Percentiles rank a stretch among this genome's conserved stretches.
Conservation (phyloP, 169 alveolate genomes). For the Plasmodium yoelii region DNA sequence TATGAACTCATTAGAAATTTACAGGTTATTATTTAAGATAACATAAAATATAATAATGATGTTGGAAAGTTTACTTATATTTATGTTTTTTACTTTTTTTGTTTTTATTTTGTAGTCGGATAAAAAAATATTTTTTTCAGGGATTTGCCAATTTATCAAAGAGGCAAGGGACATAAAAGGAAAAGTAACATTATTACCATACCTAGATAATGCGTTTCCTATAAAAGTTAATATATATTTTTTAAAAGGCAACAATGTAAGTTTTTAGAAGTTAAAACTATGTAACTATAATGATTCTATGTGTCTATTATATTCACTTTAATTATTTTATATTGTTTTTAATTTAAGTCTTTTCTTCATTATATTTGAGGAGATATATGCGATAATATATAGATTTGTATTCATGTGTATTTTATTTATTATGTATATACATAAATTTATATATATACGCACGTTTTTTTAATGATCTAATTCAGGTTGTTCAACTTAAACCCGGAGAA, state of each 20-base stretch:
- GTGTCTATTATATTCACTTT: background rate
- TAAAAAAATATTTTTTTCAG: constrained; percentile 77
- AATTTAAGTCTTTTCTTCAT: background rate
- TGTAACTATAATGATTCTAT: background rate
- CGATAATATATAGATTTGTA: background rate
- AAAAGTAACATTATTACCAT: constrained; percentile 52
- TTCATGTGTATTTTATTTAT: background rate
- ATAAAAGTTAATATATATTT: constrained; percentile 71
- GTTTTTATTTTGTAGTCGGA: constrained; percentile 70
- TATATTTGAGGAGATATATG: background rate
- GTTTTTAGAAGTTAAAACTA: constrained; percentile 16
- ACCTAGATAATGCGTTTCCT: constrained; percentile 71
- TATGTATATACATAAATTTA: background rate
- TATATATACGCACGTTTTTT: background rate
- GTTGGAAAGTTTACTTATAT: background rate
- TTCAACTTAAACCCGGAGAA: constrained; percentile 18
- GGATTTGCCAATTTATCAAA: constrained; percentile 79
- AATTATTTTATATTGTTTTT: background rate
- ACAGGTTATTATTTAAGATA: constrained; percentile 45
- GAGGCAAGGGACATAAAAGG: constrained; percentile 78
- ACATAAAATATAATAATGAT: background rate
- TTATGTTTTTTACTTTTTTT: background rate
- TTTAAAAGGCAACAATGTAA: constrained; percentile 76
- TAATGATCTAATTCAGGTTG: constrained; percentile 39
- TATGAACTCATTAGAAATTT: constrained; percentile 78